Base-by-base conservation (phyloP, 2,329 filamentous ascomycete genomes). In the Ilyonectria destructans region DNA sequence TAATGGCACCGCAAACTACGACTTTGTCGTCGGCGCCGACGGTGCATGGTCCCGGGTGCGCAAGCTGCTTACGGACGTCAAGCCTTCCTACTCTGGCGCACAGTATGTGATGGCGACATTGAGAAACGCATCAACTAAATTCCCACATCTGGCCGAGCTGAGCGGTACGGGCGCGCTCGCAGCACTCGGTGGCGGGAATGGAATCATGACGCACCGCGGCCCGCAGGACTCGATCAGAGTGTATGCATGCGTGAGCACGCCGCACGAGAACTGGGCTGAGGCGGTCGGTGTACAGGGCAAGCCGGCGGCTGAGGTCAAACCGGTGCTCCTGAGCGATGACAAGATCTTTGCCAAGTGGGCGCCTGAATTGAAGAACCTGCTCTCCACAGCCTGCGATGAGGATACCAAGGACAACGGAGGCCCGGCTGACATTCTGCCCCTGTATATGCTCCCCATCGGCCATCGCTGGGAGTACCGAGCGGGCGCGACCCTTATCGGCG, bases 401-500 rank as follows among this genome's bases (percentile, higher is more conserved):
- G 71, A 77, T 17, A 58, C 68, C 0, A 62, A 48, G 2, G 62
- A 67, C 8, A 70, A 72, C 5, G 51, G 68, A 1, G 69, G 67
- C 10, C 66, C 65, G 0, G 56, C 59, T 1, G 71, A 75, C 10
- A 55, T 52, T 3, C 60, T 72, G 52, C 71, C 77, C 0, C 63
- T 82, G 1, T 78, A 79, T 70, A 81, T 81, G 65, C 78, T 89
- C 1, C 85, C 87, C 0, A 67, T 84, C 1, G 82, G 82, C 1
- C 67, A 80, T 13, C 57, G 57, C 0, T 89, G 87, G 86, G 68
- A 80, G 6, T 68, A 79, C 12, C 73, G 77, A 4, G 43, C 78
- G 0, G 84, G 86, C 3, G 78, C 84, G 4, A 87, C 88, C 0
- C 75, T 90, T 13, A 75, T 89, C 19, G 88, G 88, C 3, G 87